Evolutionary conservation across 805 yeast species (phyloP).

Genomic region (Komagataella kurtzmanii): DNA sequence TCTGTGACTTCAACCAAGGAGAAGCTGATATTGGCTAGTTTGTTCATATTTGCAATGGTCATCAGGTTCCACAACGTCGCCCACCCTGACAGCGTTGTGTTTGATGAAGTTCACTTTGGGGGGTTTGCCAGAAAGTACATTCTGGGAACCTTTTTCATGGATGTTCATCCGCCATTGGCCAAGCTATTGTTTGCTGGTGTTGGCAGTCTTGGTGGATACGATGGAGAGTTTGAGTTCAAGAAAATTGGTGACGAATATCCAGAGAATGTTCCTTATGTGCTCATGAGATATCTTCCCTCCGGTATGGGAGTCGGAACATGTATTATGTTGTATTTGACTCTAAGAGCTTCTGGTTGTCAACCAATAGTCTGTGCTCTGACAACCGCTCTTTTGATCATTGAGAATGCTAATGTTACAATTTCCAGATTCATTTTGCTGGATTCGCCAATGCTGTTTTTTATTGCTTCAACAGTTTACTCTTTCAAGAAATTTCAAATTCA

Average conservation of each 20-base stretch:
- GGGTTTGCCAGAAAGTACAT: conserved; percentile 86
- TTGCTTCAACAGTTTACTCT: conserved; percentile 34
- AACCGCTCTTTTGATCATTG: conserved; percentile 40
- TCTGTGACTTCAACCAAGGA: conserved; percentile 24
- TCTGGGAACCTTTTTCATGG: conserved; percentile 52
- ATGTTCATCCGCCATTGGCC: conserved; percentile 72
- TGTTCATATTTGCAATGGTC: conserved; percentile 35
- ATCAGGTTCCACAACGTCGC: conserved; percentile 52
- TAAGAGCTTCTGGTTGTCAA: conserved; percentile 61
- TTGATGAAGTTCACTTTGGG: conserved; percentile 92
- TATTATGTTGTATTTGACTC: conserved; percentile 48
- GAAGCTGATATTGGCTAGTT: conserved; percentile 21
- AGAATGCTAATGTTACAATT: conserved; percentile 51
- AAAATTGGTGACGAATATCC: conserved; percentile 57
- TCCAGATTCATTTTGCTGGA: conserved; percentile 39
- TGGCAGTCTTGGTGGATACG: conserved; percentile 54
- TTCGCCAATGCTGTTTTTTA: conserved; percentile 28
- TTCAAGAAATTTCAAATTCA: conserved; percentile 32
- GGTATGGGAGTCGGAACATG: conserved; percentile 57
- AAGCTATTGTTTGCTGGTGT: conserved; percentile 66
- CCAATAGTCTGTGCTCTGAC: conserved; percentile 51
- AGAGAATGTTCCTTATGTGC: conserved; percentile 40
- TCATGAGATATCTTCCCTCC: conserved; percentile 64
- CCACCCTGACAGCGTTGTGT: conserved; percentile 72
- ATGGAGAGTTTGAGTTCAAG: conserved; percentile 56